These are phyloP conservation scores for Suillus bovinus DNA, from an alignment of 768 basidiomycete species.

Conservation along the genomic window DNA sequence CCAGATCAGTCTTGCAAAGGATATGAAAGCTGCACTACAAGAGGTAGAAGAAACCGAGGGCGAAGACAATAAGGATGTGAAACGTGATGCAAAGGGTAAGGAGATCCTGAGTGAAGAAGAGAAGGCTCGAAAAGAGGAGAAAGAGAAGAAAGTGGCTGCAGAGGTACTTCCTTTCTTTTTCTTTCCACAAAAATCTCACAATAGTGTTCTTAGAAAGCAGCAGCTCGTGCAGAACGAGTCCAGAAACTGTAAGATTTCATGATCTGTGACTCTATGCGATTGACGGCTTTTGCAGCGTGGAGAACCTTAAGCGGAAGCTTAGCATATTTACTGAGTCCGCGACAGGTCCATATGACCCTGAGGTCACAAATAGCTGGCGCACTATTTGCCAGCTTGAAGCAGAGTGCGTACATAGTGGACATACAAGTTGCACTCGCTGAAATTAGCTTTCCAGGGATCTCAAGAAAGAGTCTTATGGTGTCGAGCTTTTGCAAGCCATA, in stretches of 20 bases:
- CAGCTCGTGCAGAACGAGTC: constrained; percentile 74
- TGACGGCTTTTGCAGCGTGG: constrained; percentile 39
- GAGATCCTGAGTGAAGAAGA: constrained; percentile 68
- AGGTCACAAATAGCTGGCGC: constrained; percentile 71
- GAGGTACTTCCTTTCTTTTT: constrained; percentile 50
- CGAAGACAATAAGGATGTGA: constrained; percentile 39
- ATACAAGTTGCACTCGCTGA: constrained; percentile 5
- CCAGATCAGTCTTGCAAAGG: constrained; percentile 80
- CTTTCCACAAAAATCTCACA: constrained; percentile 9
- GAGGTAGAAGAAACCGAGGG: constrained; percentile 76
- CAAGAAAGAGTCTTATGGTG: constrained; percentile 83
- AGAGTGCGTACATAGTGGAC: constrained; percentile 51
- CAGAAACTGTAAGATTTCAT: constrained; percentile 48
- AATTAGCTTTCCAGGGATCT: constrained; percentile 55
- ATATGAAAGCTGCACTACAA: constrained; percentile 92
- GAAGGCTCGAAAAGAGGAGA: constrained; percentile 72
- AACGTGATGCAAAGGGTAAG: constrained; percentile 53
- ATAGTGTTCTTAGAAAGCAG: constrained; percentile 61
- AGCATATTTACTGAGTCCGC: constrained; percentile 88
- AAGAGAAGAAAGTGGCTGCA: constrained; percentile 59
- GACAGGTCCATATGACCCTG: constrained; percentile 61
- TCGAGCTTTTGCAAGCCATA: constrained; percentile 81
- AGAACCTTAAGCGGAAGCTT: constrained; percentile 79
- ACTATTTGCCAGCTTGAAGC: constrained; percentile 82
- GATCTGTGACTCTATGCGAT: background rate